phyloP scores from a whole-genome alignment of 352 stramenopile species.

The Thraustotheca clavata region DNA sequence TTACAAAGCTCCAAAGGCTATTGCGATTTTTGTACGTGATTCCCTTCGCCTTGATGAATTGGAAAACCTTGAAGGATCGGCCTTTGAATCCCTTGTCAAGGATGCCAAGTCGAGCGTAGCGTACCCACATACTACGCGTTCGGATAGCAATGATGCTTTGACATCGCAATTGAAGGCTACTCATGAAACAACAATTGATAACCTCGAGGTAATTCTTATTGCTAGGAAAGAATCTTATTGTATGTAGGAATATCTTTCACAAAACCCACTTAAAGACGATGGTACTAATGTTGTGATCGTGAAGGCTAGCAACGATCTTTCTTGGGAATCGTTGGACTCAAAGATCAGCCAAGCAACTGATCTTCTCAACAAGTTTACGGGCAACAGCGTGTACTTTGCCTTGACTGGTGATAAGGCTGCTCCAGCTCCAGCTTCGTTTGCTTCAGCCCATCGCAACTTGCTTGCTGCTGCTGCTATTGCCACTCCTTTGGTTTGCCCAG shows the following conservation, averaged over 20 bases:
- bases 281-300: constrained; percentile 55
- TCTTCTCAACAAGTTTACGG: constrained; percentile 30
- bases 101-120: constrained; percentile 48
- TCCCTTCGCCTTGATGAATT: constrained; percentile 17
- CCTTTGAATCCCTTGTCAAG: background rate
- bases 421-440: constrained; percentile 29
- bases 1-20: background rate
- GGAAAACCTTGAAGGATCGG: constrained; percentile 13
- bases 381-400: constrained; percentile 43
- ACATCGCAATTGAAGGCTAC: constrained; percentile 13
- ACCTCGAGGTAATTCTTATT: constrained; percentile 20
- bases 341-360: constrained; percentile 35
- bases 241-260: constrained; percentile 29
- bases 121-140: constrained; percentile 61
- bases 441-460: constrained; percentile 22
- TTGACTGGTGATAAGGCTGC: constrained; percentile 46
- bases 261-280: constrained; percentile 35
- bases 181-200: constrained; percentile 24
- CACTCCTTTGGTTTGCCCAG: constrained; percentile 42
- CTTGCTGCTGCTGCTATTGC: constrained; percentile 21
- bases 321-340: constrained; percentile 33
- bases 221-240: background rate
- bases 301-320: constrained; percentile 30
- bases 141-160: constrained; percentile 27
- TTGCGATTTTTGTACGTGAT: constrained; percentile 15